Conservation (phyloP, 1,284 basidiomycete species). For the Apiotrichum mycotoxinovorans region DNA sequence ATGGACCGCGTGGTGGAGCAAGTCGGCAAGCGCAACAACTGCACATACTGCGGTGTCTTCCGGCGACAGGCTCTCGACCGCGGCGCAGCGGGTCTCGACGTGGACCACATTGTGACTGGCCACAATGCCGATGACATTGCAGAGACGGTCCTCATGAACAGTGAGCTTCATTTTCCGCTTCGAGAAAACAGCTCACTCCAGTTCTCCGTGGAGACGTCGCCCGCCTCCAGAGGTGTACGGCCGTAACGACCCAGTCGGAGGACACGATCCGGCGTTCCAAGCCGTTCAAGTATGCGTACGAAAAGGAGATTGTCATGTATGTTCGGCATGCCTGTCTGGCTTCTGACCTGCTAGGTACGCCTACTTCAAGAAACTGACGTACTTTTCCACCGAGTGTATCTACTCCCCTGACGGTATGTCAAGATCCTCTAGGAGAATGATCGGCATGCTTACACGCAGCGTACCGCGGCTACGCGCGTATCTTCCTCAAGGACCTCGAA, state of each 20-base stretch:
- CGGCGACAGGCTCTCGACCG: conserved; percentile 91
- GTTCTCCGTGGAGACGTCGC: conserved; percentile 98
- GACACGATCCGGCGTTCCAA: conserved; percentile 95
- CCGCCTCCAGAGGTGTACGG: conserved; percentile 85
- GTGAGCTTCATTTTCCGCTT: conserved; percentile 54
- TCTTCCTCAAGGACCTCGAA: conserved; percentile 93
- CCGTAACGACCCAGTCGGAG: conserved; percentile 88
- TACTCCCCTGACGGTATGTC: conserved; percentile 77
- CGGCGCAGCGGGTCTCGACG: conserved; percentile 79
- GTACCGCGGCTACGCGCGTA: conserved; percentile 91
- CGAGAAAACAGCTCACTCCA: conserved; percentile 40
- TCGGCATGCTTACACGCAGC: conserved; percentile 52
- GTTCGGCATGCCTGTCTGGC: conserved; percentile 28
- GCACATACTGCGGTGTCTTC: conserved; percentile 98
- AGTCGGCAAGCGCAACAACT: conserved; percentile 96
- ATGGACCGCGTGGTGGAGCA: conserved; percentile 96
- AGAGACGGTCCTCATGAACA: conserved; percentile 98
- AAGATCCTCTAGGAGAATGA: background rate
- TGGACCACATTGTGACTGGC: conserved; percentile 98
- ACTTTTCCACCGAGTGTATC: conserved; percentile 99
- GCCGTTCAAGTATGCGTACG: conserved; percentile 98
- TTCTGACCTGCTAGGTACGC: conserved; percentile 68
- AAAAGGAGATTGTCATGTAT: conserved; percentile 99
- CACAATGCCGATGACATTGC: conserved; percentile 99
- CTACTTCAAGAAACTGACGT: conserved; percentile 96